Conservation (phyloP, 2,329 filamentous ascomycete genomes). For the Tolypocladium sp. region DNA sequence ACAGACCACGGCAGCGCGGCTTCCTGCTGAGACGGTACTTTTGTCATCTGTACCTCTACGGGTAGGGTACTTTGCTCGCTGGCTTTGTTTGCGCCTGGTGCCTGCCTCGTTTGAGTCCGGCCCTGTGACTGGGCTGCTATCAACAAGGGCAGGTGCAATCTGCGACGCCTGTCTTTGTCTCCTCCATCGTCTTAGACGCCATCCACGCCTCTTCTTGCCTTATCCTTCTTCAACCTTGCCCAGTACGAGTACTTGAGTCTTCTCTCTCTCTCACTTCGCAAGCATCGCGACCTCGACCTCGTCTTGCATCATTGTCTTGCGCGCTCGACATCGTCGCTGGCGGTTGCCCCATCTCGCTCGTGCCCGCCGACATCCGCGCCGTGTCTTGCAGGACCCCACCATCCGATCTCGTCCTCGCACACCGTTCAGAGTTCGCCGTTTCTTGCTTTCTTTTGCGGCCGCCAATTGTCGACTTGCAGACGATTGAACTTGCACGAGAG, state of each 20-base stretch:
- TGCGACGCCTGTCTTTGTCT: background rate
- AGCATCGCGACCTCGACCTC: background rate
- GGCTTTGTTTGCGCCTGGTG: background rate
- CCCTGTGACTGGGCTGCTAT: background rate
- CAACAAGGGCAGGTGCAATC: background rate
- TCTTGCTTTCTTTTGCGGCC: slow-evolving; percentile 1
- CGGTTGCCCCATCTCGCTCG: background rate
- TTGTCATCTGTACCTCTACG: background rate
- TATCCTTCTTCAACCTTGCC: background rate
- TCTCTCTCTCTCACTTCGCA: background rate
- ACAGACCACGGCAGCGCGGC: background rate
- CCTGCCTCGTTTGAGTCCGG: background rate
- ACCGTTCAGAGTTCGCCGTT: background rate
- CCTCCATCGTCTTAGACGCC: background rate
- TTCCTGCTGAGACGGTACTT: background rate
- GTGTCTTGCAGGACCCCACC: slow-evolving; percentile 3
- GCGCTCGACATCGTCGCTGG: background rate
- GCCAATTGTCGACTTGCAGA: background rate
- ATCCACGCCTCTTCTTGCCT: background rate
- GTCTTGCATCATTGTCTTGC: background rate
- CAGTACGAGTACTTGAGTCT: background rate
- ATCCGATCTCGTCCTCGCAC: slow-evolving; percentile 1
- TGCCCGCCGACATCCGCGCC: slow-evolving; percentile 2
- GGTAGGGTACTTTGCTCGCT: background rate
- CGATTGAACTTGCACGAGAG: background rate